phyloP scores from a whole-genome alignment of 345 rosid genomes.

The Melaleuca quinquenervia region DNA sequence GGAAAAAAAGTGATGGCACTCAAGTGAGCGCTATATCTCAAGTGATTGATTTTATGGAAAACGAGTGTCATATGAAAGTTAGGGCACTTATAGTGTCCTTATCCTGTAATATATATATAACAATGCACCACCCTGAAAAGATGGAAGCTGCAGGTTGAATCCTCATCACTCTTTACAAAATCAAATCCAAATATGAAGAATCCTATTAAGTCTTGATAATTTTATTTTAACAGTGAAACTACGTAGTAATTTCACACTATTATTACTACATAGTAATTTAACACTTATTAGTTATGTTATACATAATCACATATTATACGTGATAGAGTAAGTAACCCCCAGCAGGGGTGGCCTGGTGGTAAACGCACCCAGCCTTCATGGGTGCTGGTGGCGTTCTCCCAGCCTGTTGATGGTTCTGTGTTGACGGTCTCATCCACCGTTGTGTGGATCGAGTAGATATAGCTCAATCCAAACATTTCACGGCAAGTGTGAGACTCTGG shows the following conservation, averaged over 20 bases:
- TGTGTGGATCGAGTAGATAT: background rate
- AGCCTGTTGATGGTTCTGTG: background rate
- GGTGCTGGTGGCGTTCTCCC: background rate
- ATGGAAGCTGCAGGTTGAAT: background rate
- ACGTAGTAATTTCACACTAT: background rate
- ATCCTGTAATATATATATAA: background rate
- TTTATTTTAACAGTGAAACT: background rate
- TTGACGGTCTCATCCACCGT: background rate
- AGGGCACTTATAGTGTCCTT: too few relatives aligned
- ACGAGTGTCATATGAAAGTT: too few relatives aligned
- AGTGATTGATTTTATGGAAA: too few relatives aligned
- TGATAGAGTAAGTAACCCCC: background rate
- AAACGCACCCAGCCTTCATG: background rate
- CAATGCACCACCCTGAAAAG: background rate
- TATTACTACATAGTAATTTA: background rate
- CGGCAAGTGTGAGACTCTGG: background rate
- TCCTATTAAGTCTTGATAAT: background rate
- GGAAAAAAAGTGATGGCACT: too few relatives aligned
- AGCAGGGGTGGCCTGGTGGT: background rate
- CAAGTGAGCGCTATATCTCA: too few relatives aligned
- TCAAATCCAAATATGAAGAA: background rate
- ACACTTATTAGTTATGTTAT: background rate
- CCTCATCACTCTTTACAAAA: background rate
- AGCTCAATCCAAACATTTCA: background rate
- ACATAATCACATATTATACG: background rate